phyloP scores from a whole-genome alignment of 441 rosid genomes.

The Theobroma grandiflorum region DNA sequence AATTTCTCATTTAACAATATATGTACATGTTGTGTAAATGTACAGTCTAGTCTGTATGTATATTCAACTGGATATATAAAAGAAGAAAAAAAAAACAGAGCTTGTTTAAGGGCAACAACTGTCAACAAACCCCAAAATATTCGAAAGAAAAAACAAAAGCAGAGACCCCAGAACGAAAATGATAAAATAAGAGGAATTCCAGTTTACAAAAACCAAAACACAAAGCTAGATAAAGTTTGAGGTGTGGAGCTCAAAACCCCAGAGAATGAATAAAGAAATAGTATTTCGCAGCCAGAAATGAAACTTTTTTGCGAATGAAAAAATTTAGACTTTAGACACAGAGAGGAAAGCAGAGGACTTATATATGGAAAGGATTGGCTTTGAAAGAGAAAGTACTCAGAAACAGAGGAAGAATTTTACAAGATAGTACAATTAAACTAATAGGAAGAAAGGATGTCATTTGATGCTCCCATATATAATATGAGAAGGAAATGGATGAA shows the following conservation, averaged over 20 bases:
- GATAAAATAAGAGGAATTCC: neutral
- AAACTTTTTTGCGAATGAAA: neutral
- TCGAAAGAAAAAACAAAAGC: neutral
- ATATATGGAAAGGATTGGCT: neutral
- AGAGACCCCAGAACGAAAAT: constrained; percentile 1
- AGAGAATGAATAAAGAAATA: constrained; percentile 13
- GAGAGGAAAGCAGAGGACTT: neutral
- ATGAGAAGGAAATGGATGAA: neutral
- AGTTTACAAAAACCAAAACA: neutral
- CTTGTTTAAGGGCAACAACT: constrained; percentile 6
- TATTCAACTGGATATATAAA: neutral
- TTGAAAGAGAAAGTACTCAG: constrained; percentile 10
- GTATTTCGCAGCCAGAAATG: neutral
- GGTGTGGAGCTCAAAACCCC: constrained; percentile 20
- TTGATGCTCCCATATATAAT: neutral
- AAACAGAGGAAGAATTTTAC: constrained; percentile 6
- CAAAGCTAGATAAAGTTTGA: constrained; percentile 14
- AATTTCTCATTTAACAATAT: neutral
- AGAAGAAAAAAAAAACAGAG: neutral
- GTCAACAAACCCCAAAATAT: constrained; percentile 10
- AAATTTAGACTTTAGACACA: neutral
- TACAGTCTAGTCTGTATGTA: neutral
- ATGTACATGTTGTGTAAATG: neutral
- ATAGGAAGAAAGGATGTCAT: neutral
- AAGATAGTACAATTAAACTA: neutral